phyloP scores from a whole-genome alignment of 768 basidiomycete genomes.

The Tulasnella calospora region DNA sequence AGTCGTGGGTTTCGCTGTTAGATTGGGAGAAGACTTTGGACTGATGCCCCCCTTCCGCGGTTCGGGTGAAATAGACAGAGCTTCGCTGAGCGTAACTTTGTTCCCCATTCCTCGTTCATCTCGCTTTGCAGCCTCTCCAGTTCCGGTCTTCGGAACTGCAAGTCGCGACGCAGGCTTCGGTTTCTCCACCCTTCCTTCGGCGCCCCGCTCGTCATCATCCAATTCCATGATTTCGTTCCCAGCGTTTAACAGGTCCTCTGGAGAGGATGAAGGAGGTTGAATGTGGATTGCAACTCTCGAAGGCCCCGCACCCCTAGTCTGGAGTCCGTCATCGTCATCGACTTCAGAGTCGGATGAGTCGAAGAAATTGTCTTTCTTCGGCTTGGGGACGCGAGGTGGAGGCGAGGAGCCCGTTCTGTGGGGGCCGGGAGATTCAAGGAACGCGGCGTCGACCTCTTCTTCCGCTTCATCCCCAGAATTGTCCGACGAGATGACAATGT shows the following conservation, averaged over 20 bases:
- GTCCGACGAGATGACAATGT: conserved; percentile 28
- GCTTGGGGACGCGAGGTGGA: not conserved
- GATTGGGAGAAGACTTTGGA: no score
- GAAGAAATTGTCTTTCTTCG: not conserved
- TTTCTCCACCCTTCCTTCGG: not conserved
- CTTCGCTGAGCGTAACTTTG: no score
- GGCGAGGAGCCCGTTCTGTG: not conserved
- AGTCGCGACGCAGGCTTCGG: no score
- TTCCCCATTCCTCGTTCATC: no score
- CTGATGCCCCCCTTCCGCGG: no score
- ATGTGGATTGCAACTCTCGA: conserved; percentile 29
- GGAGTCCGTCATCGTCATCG: not conserved
- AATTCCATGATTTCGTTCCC: no score
- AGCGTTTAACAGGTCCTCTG: not conserved
- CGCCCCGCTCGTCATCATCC: not conserved
- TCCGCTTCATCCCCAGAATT: conserved; percentile 29
- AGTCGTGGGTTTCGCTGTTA: no score
- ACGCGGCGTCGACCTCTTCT: not conserved
- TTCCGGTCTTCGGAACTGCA: no score
- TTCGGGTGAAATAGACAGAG: no score
- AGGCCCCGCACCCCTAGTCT: conserved; percentile 20
- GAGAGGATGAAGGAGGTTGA: conserved; percentile 11
- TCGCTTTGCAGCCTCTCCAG: no score
- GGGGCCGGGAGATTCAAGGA: not conserved
- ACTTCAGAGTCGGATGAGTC: not conserved